Conservation (phyloP, 306 rosid species). For the Cicer yamashitae region DNA sequence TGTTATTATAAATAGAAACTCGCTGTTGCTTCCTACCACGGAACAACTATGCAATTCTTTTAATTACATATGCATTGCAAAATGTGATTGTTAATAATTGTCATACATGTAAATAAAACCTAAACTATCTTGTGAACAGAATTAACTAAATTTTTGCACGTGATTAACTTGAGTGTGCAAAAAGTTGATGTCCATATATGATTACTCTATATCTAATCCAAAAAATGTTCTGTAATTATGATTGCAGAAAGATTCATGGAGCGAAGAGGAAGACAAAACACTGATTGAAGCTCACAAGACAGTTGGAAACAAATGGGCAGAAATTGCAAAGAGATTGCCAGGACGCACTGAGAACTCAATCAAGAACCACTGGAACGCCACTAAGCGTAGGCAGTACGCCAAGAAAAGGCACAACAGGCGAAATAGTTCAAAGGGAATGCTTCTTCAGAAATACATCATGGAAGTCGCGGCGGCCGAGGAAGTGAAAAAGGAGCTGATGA, state of each 20-base stretch:
- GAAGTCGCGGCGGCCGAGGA: constrained; percentile 22
- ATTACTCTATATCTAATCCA: neutral
- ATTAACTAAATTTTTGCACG: too few species aligned
- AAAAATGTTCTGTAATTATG: neutral
- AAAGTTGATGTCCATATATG: too few species aligned
- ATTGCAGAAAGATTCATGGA: constrained; percentile 81
- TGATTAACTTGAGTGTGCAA: too few species aligned
- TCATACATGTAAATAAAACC: too few species aligned
- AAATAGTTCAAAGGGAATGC: neutral
- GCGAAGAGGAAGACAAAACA: constrained; percentile 64
- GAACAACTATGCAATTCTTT: too few species aligned
- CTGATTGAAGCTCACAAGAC: constrained; percentile 65
- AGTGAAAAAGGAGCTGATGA: neutral
- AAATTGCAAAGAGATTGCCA: constrained; percentile 63
- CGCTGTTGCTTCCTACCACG: too few species aligned
- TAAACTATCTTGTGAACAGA: too few species aligned
- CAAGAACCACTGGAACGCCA: constrained; percentile 85
- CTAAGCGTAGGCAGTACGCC: constrained; percentile 58
- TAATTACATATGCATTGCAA: too few species aligned
- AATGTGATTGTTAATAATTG: too few species aligned
- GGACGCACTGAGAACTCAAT: constrained; percentile 75
- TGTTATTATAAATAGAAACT: too few species aligned
- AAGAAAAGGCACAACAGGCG: constrained; percentile 46
- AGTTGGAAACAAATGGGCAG: constrained; percentile 81
- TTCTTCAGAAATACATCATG: constrained; percentile 63